A percentile compares a stretch with the other conserved stretches of the same genome.
Evolutionary conservation across 331 rosid genomes (phyloP).

Genomic region (Malus hybrid): DNA sequence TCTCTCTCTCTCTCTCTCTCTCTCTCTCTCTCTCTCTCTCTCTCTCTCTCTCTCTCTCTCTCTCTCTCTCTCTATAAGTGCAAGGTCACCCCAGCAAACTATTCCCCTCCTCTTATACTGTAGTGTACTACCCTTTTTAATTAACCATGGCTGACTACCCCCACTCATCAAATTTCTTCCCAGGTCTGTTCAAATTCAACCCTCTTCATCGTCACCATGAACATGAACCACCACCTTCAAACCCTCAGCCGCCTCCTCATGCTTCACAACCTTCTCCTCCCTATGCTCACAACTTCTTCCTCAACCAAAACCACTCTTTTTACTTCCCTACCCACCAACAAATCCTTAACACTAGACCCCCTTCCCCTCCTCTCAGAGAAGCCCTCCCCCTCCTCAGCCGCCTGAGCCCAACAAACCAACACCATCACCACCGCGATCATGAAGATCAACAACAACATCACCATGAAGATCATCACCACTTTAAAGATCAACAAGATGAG

Average conservation of each 20-base stretch:
- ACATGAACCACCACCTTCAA: not conserved
- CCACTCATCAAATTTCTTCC: conserved; percentile 55
- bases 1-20: conserved; percentile 28
- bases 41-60: conserved; percentile 15
- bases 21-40: conserved; percentile 2
- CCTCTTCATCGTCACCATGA: conserved; percentile 25
- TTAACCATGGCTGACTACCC: conserved; percentile 74
- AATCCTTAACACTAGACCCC: conserved; percentile 16
- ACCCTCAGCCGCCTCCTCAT: not conserved
- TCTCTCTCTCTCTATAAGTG: conserved; percentile 23
- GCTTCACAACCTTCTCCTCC: not conserved
- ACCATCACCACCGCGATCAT: conserved; percentile 10
- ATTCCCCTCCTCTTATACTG: conserved; percentile 3
- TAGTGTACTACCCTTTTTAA: not conserved
- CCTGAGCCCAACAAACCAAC: conserved; percentile 30
- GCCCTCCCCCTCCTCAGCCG: conserved; percentile 64
- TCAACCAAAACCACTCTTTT: conserved; percentile 13
- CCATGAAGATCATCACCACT: not conserved
- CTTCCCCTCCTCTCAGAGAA: conserved; percentile 76
- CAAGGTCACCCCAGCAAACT: conserved; percentile 18
- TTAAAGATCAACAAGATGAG: not conserved
- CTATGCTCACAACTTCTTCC: conserved; percentile 24
- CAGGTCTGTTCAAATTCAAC: conserved; percentile 53
- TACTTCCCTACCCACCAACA: conserved; percentile 16
- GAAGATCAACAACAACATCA: conserved; percentile 2